Percentiles rank a stretch among this genome's conserved stretches.
Conservation (phyloP, 495 filamentous ascomycete genomes). For the Opeltia flavorubescens region DNA sequence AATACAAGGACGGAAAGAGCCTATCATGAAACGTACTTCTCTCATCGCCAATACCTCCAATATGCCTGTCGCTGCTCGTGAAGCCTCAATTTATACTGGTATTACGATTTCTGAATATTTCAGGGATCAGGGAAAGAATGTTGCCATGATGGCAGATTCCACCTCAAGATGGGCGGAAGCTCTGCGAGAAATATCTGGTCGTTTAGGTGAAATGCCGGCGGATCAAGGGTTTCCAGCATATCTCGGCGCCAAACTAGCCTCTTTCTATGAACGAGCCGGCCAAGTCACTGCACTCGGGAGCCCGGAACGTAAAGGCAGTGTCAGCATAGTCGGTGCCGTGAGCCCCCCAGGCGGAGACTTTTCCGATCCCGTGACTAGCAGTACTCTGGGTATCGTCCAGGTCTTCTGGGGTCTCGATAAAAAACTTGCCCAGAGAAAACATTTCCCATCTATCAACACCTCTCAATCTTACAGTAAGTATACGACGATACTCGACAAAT, state of each 20-base stretch:
- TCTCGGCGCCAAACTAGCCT: slow-evolving; percentile 87
- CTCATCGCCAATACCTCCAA: slow-evolving; percentile 99
- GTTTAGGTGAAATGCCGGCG: slow-evolving; percentile 98
- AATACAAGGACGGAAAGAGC: slow-evolving; percentile 81
- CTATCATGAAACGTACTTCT: slow-evolving; percentile 99
- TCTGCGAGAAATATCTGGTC: slow-evolving; percentile 95
- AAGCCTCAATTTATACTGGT: slow-evolving; percentile 98
- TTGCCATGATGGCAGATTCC: slow-evolving; percentile 99
- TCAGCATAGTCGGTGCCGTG: slow-evolving; percentile 96
- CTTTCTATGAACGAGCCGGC: slow-evolving; percentile 97
- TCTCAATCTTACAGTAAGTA: slow-evolving; percentile 96
- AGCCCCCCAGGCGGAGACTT: slow-evolving; percentile 97
- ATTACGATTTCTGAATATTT: slow-evolving; percentile 98
- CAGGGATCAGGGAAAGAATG: slow-evolving; percentile 93
- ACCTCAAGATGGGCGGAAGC: slow-evolving; percentile 98
- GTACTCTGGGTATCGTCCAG: slow-evolving; percentile 93
- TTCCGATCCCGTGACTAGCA: slow-evolving; percentile 91
- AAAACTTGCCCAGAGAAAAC: slow-evolving; percentile 96
- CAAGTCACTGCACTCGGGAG: slow-evolving; percentile 74
- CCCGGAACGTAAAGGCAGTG: slow-evolving; percentile 74
- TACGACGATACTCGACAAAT: slow-evolving; percentile 70
- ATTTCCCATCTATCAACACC: slow-evolving; percentile 98
- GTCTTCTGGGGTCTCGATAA: slow-evolving; percentile 99
- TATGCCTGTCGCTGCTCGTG: slow-evolving; percentile 97
- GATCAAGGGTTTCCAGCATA: slow-evolving; percentile 99